Base-by-base conservation (phyloP, 345 rosid genomes). In the Bruguiera sexangula region DNA sequence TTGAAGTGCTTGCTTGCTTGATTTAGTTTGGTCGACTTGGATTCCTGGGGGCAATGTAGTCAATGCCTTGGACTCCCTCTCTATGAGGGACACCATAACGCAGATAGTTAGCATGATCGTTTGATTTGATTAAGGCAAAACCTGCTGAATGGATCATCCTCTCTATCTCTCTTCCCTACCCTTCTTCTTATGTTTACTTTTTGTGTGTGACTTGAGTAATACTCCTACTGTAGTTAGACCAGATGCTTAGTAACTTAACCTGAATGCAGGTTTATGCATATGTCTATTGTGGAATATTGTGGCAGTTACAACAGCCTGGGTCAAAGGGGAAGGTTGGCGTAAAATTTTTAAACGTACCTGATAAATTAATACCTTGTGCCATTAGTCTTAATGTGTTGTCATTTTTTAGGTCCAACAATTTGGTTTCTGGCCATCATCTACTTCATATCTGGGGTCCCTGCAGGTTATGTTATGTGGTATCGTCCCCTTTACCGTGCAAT, bases 371-470 rank as follows among this genome's bases (percentile, higher is more conserved):
- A 68, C 24, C 13, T 68, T 50, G 65, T 51, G 22, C 37, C 61
- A 32, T 66, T 53, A 70, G 60, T 60, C 68, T 82, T 51, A 75
- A 32, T 50, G 67, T 66, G 26, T 36, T 73, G 65, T 65, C 63
- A 46, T 67, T 76, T 29, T 56, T 29, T 73, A 94, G 98, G 96
- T 79, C 86, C 85, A 46, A 91, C 87, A 21, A 92, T 92, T 74
- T 96, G 99, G 99, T 84, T 96, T 83, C 96, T 96, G 53, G 89
- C 99, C 62, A 75, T 92, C 72, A 96, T 96, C 82, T 96, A 96
- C 80, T 83, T 85, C 85, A 80, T 96, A 68, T 68, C 95, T 0
- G 98, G 98, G 64, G 86, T 82, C 80, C 99, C 99, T 74, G 98
- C 97, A 60, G 97, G 81, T 63, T 96, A 92, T 64, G 84, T 88